A percentile compares a stretch with the other conserved stretches of the same genome.
phyloP scores from a whole-genome alignment of 1,139 yeast species.

The Candida sojae region DNA sequence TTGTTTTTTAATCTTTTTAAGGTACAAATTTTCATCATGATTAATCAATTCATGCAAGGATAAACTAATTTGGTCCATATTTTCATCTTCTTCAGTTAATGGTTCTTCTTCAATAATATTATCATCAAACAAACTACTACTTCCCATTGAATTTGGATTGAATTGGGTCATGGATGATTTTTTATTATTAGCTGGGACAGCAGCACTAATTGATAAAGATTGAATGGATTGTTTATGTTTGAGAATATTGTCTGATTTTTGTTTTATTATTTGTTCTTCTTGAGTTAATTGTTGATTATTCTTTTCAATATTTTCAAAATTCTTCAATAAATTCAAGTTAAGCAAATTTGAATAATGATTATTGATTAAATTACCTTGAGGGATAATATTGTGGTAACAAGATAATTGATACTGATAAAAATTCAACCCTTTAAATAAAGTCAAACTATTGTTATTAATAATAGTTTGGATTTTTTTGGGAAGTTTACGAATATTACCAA shows the following conservation, averaged over 20 bases:
- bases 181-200: not conserved
- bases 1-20: not conserved
- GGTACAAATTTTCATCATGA: constrained; percentile 3
- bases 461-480: constrained; percentile 41
- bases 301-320: constrained; percentile 37
- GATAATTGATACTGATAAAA: constrained; percentile 44
- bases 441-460: constrained; percentile 32
- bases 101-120: constrained; percentile 13
- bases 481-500: constrained; percentile 27
- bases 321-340: constrained; percentile 40
- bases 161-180: constrained; percentile 10
- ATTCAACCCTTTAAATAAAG: constrained; percentile 36
- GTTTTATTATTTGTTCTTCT: constrained; percentile 31
- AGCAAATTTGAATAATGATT: constrained; percentile 43
- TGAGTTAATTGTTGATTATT: constrained; percentile 30
- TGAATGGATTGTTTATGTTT: constrained; percentile 37
- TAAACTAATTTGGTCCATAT: constrained; percentile 1
- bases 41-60: constrained; percentile 4
- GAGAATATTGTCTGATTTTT: constrained; percentile 34
- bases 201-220: constrained; percentile 16
- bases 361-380: constrained; percentile 27
- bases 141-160: constrained; percentile 13
- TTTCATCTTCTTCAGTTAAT: constrained; percentile 1
- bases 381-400: constrained; percentile 42
- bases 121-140: constrained; percentile 13